Percentiles rank a stretch among this genome's conserved stretches.
These are phyloP conservation scores for Globisporangium apiculatum DNA, from an alignment of 352 stramenopile species.

Conservation along the genomic window DNA sequence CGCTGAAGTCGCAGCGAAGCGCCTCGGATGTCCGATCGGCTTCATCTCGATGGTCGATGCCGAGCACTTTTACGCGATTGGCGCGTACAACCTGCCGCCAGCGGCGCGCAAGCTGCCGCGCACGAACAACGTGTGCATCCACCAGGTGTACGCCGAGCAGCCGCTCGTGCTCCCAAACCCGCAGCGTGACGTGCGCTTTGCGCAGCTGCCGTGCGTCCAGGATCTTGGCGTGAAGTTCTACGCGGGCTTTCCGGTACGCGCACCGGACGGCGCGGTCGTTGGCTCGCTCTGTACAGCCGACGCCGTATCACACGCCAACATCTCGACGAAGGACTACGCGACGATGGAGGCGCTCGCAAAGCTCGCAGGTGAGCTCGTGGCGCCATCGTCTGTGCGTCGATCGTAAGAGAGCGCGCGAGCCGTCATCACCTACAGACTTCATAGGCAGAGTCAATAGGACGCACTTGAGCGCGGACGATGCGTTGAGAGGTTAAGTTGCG, in stretches of 20 bases:
- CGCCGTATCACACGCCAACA: constrained; percentile 35
- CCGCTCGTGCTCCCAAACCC: constrained; percentile 48
- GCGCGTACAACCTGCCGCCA: constrained; percentile 25
- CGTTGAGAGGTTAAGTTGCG: no score
- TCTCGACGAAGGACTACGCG: constrained; percentile 59
- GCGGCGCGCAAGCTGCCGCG: constrained; percentile 16
- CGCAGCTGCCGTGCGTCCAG: constrained; percentile 34
- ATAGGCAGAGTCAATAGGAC: no score
- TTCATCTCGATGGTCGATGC: constrained; percentile 56
- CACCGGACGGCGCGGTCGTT: constrained; percentile 38
- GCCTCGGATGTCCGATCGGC: constrained; percentile 48
- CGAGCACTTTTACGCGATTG: constrained; percentile 38
- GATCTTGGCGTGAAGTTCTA: constrained; percentile 48
- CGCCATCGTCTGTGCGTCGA: neutral
- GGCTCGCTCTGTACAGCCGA: constrained; percentile 39
- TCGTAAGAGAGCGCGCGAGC: no score
- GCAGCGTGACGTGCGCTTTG: constrained; percentile 54
- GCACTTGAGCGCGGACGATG: no score
- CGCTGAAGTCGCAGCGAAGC: constrained; percentile 41
- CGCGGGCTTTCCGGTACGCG: constrained; percentile 48
- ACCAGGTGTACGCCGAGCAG: constrained; percentile 50
- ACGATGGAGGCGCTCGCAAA: constrained; percentile 55
- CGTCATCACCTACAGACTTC: no score
- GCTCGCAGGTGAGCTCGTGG: constrained; percentile 28
- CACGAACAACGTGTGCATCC: constrained; percentile 49